Base-by-base conservation (phyloP, 768 basidiomycete species). In the Auriscalpium orientale region DNA sequence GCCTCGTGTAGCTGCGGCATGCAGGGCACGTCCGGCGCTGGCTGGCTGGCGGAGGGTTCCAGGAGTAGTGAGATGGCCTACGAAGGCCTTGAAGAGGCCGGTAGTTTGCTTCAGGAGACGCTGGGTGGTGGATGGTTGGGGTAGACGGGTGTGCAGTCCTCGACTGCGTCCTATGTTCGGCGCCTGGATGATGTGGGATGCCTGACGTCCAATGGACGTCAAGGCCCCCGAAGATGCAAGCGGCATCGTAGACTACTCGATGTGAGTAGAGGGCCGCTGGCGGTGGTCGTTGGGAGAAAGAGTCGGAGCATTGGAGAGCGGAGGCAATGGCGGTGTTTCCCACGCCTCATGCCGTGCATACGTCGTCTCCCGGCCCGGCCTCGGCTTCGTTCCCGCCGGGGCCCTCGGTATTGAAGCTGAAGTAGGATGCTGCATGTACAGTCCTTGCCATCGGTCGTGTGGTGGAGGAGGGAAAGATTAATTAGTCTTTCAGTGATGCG, bases 31-130 rank as follows among this genome's bases (percentile, higher is more conserved):
- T 65, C 68, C 44, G 53, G 62, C 34, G 65, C 57, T 12, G 67
- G 72, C 47, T 61, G 71, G 66, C 66, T 70, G 46, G 72, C 58
- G 21, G 62, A 66, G 51, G 3, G 64, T 67, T 16, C 83, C 82
- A 3, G 85, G 84, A 4, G 85, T 66, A 38, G 80, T 78, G 36
- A 87, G 74, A 53, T 80, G 76, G 11, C 77, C 71, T 55, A 84
- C 75, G 57, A 89, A 75, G 37, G 73, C 76, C 47, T 79, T 71
- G 48, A 88, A 62, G 37, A 86, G 56, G n/a, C 75, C 76, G 55
- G 76, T 79, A 15, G 86, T 78, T 44, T 79, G 74, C 16, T 73
- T 72, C 55, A 85, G 69, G 46, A 86, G 61, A 54, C 72, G 75
- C 60, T 81, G 76, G 1, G 74, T 65, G 38, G 72, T 59, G 2